phyloP scores from a whole-genome alignment of 495 filamentous ascomycete genomes.

The Lepraria neglecta region DNA sequence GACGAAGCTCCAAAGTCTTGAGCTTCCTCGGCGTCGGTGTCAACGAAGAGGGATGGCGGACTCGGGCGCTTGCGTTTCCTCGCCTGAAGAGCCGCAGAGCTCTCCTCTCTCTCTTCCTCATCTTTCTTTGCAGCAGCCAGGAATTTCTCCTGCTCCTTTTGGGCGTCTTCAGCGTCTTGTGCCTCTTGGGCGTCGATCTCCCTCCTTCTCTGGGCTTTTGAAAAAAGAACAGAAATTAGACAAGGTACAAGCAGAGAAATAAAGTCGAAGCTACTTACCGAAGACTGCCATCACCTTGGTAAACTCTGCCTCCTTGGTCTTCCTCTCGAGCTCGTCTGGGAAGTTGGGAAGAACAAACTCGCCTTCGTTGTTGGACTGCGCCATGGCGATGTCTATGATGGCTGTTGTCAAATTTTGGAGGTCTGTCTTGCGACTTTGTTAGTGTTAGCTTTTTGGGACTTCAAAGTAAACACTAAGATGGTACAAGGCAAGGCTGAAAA shows the following conservation, averaged over 20 bases:
- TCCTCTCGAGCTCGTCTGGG: neutral
- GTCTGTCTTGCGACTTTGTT: too few relatives aligned
- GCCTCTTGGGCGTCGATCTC: neutral
- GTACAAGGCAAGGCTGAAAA: too few relatives aligned
- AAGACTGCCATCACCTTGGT: neutral
- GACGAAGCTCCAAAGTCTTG: too few relatives aligned
- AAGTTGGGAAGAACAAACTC: neutral
- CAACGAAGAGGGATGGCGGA: neutral
- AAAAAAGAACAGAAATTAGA: neutral
- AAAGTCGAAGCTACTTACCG: neutral
- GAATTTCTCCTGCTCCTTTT: too few relatives aligned
- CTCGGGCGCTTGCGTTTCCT: too few relatives aligned
- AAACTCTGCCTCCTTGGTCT: slow-evolving; percentile 4
- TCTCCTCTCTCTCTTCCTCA: too few relatives aligned
- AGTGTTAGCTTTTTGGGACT: too few relatives aligned
- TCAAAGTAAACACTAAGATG: too few relatives aligned
- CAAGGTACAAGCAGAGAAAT: neutral
- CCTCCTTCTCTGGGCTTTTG: neutral
- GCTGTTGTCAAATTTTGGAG: neutral
- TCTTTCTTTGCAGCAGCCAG: too few relatives aligned
- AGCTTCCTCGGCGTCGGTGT: neutral
- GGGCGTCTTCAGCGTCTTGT: neutral
- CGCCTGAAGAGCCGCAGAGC: too few relatives aligned
- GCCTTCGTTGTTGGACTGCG: too few relatives aligned
- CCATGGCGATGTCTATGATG: too few relatives aligned